Conservation (phyloP, 2,329 filamentous ascomycete genomes). For the Aspergillus calidoustus region DNA sequence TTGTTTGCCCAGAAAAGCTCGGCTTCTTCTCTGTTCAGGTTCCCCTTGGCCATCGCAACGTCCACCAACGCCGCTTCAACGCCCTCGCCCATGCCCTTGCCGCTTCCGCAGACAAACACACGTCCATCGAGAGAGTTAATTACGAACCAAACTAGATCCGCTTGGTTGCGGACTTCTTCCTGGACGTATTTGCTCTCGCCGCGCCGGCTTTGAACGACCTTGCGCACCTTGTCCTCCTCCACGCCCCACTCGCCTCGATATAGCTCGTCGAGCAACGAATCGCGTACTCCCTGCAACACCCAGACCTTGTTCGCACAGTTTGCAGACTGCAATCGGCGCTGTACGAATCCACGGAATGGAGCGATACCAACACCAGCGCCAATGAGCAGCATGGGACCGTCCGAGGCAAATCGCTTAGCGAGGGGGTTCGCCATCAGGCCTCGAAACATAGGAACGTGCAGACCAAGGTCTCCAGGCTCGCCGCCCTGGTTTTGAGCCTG, state of each 20-base stretch:
- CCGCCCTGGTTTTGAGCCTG: slow-evolving; percentile 66
- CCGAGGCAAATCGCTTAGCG: slow-evolving; percentile 85
- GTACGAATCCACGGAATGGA: slow-evolving; percentile 96
- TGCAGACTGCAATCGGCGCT: slow-evolving; percentile 88
- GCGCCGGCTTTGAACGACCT: slow-evolving; percentile 74
- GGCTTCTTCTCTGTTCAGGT: slow-evolving; percentile 80
- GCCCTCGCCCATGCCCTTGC: slow-evolving; percentile 96
- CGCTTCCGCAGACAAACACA: slow-evolving; percentile 94
- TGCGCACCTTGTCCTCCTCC: slow-evolving; percentile 84
- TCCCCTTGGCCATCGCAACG: slow-evolving; percentile 91
- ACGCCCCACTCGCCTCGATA: slow-evolving; percentile 97
- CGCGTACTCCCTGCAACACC: slow-evolving; percentile 93
- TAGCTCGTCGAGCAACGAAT: slow-evolving; percentile 91
- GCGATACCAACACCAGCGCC: slow-evolving; percentile 96
- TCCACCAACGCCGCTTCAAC: slow-evolving; percentile 87
- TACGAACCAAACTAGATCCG: slow-evolving; percentile 97
- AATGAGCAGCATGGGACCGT: slow-evolving; percentile 97
- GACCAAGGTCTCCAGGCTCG: slow-evolving; percentile 57
- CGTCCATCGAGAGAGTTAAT: slow-evolving; percentile 95
- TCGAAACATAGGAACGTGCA: slow-evolving; percentile 96
- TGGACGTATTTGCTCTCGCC: slow-evolving; percentile 92
- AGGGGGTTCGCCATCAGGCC: slow-evolving; percentile 97
- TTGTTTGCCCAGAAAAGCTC: slow-evolving; percentile 88
- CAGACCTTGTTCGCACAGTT: slow-evolving; percentile 98
- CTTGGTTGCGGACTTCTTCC: slow-evolving; percentile 88